Evolutionary conservation across 768 basidiomycete genomes (phyloP).

Genomic region (Lactarius trivialis): DNA sequence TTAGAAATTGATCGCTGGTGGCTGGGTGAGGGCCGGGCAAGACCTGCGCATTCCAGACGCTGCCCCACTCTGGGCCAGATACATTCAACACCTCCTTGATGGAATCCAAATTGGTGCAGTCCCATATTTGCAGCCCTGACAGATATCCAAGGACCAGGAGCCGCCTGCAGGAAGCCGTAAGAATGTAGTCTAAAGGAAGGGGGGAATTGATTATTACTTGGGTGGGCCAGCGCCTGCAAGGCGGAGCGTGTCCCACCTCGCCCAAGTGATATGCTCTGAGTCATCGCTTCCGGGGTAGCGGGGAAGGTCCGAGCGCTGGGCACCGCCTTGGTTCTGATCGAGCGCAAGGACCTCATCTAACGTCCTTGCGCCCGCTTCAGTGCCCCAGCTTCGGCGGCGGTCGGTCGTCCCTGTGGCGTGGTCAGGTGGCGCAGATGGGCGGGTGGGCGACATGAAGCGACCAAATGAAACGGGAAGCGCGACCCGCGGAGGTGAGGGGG

Average conservation of each 20-base stretch:
- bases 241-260: constrained; percentile 38
- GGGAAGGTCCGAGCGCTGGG: constrained; percentile 17
- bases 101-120: constrained; percentile 46
- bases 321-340: constrained; percentile 16
- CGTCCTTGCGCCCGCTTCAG: constrained; percentile 9
- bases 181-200: constrained; percentile 2
- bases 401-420: background rate
- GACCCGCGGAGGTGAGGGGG: constrained; percentile 44
- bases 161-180: constrained; percentile 28
- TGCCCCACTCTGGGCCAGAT: constrained; percentile 32
- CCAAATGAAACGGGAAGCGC: constrained; percentile 46
- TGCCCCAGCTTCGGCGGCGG: constrained; percentile 18
- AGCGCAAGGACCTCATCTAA: constrained; percentile 27
- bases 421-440: constrained; percentile 16
- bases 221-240: constrained; percentile 12
- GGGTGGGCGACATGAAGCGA: constrained; percentile 33
- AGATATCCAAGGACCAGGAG: constrained; percentile 50
- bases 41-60: constrained; percentile 36
- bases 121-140: constrained; percentile 55
- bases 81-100: constrained; percentile 52
- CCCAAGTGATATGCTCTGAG: constrained; percentile 38
- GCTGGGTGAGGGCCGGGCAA: constrained; percentile 31
- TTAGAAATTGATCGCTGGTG: constrained; percentile 28
- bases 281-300: constrained; percentile 28
- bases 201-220: constrained; percentile 17